phyloP scores from a whole-genome alignment of 768 basidiomycete species.

The Podaxis mareebaensis region DNA sequence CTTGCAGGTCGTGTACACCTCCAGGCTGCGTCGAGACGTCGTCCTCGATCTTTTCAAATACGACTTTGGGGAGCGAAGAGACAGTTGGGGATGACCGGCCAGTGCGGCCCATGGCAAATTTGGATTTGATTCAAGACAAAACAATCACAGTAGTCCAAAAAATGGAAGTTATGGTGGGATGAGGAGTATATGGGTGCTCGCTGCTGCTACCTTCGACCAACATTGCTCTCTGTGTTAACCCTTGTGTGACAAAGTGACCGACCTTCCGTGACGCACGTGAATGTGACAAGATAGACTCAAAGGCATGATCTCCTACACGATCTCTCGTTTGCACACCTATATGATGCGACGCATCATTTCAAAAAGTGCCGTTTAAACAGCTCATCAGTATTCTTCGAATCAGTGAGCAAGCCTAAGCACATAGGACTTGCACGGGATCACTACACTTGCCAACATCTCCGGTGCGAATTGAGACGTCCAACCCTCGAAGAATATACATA shows the following conservation, averaged over 20 bases:
- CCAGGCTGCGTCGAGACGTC: conserved; percentile 59
- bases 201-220: conserved; percentile 8
- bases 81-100: conserved; percentile 29
- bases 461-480: no score
- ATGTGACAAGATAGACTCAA: not conserved
- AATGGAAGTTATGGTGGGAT: not conserved
- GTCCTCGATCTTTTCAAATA: conserved; percentile 65
- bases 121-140: not conserved
- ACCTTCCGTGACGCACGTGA: conserved; percentile 4
- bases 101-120: conserved; percentile 39
- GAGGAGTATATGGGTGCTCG: conserved; percentile 1
- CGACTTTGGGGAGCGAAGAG: conserved; percentile 59
- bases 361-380: not conserved
- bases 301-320: not conserved
- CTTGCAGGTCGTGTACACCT: conserved; percentile 64
- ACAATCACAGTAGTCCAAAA: not conserved
- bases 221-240: conserved; percentile 5
- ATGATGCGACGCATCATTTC: not conserved
- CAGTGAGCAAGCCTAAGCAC: no score
- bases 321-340: not conserved
- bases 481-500: no score
- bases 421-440: no score
- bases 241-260: conserved; percentile 10
- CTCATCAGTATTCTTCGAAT: no score
- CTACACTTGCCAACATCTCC: no score